Percentiles rank a stretch among this genome's conserved stretches.
phyloP scores from a whole-genome alignment of 1,139 yeast species.

The Yamadazyma diddensiae region DNA sequence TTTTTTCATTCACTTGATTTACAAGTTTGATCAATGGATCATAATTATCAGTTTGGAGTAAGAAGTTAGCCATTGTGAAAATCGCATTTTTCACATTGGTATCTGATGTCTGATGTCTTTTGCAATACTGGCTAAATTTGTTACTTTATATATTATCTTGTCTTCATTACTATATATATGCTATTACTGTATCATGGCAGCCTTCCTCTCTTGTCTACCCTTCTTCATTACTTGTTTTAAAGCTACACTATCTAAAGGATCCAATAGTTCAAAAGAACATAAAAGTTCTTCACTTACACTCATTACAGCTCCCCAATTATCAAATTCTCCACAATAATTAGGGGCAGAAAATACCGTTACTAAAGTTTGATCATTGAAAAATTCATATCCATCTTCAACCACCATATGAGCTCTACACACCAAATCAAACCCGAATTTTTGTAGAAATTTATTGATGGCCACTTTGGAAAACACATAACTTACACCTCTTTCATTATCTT shows the following conservation, averaged over 20 bases:
- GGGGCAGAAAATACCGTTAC: slow-evolving; percentile 97
- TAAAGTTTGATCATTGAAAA: slow-evolving; percentile 87
- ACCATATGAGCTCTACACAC: slow-evolving; percentile 99
- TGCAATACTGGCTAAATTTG: too few relatives aligned
- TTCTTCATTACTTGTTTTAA: slow-evolving; percentile 89
- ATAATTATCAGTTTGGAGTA: slow-evolving; percentile 38
- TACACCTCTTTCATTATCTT: slow-evolving; percentile 96
- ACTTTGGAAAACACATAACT: slow-evolving; percentile 92
- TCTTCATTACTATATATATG: slow-evolving; percentile 1
- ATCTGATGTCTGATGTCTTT: too few relatives aligned
- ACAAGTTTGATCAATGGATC: slow-evolving; percentile 28
- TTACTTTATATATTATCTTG: too few relatives aligned
- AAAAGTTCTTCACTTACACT: slow-evolving; percentile 88
- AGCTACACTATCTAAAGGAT: slow-evolving; percentile 91
- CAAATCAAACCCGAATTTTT: slow-evolving; percentile 86
- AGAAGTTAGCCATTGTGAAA: slow-evolving; percentile 16
- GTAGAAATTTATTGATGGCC: slow-evolving; percentile 86
- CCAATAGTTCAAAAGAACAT: slow-evolving; percentile 88
- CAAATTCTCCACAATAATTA: slow-evolving; percentile 97
- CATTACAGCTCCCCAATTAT: slow-evolving; percentile 99
- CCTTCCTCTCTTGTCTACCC: slow-evolving; percentile 75
- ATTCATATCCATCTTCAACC: slow-evolving; percentile 97
- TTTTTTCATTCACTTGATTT: slow-evolving; percentile 20
- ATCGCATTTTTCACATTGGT: too few relatives aligned
- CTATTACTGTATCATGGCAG: slow-evolving; percentile 34